Evolutionary conservation across 2,329 filamentous ascomycete genomes (phyloP), one percentile per base, ranked within the genome.

Genomic region (Alternaria angustiovoidea): DNA sequence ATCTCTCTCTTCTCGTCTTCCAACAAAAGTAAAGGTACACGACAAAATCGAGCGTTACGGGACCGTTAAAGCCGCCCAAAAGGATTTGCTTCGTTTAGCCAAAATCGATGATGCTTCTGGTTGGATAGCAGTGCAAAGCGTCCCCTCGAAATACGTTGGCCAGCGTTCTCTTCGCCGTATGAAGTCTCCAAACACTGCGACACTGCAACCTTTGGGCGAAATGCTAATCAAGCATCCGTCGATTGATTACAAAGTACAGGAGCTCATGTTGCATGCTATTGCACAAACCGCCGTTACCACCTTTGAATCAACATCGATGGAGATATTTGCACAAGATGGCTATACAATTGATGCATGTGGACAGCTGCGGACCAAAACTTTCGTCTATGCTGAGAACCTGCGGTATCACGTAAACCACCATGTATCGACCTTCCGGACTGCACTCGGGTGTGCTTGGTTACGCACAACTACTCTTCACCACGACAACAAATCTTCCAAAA

Each of bases 281-380:
- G 49, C 44, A 20, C 54, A 56, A 12, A 64, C 59, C 7, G 59
- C 59, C 7, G 46, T 64, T 7, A 51, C 61, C 2, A 59, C 30
- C 9, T 62, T 66, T 20, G 38, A 62, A 18, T 38, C 64, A 30
- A 59, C 51, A 5, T 66, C 62, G 3, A 30, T 64, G 9, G 62
- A 64, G 8, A 64, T 66, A n/a, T 54, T 62, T 44, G 56, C 64
- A 12, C 56, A 62, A 30, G 64, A 66, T 14, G 59, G 56, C 2
- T 66, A 64, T 18, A 62, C 51, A 24, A 58, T 66, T 12, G 62
- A 66, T n/a, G 51, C 62, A 6, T 58, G 56, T 30, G 64, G 61
- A 20, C 44, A 53, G n/a, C 14, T 59, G 11, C 54, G 59, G 4
- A 24, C 61, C n/a, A 32, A 47, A 6, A 47, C 43, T 14, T 47